Evolutionary conservation across 2,329 filamentous ascomycete genomes (phyloP).

Genomic region (Ophiobolus disseminans): DNA sequence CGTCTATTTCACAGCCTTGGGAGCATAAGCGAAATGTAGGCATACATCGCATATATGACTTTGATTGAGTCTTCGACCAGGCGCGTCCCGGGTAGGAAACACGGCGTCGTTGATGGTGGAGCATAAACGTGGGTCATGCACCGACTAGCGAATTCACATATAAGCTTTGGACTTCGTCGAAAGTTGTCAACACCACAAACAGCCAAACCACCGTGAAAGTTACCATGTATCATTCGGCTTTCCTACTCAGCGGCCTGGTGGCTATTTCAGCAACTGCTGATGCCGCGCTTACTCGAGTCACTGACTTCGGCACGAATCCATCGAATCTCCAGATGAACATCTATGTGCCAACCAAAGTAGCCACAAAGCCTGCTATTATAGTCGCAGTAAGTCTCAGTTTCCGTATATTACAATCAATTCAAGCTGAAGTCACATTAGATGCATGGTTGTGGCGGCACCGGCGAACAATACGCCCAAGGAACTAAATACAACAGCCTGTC

Average conservation of each 20-base stretch:
- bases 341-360: conserved; percentile 53
- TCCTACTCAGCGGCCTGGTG: background rate
- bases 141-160: background rate
- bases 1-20: background rate
- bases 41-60: background rate
- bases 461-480: conserved; percentile 36
- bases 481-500: conserved; percentile 51
- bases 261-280: background rate
- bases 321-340: conserved; percentile 62
- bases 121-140: background rate
- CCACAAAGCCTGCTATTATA: conserved; percentile 58
- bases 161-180: background rate
- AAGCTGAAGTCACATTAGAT: conserved; percentile 18
- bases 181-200: background rate
- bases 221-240: background rate
- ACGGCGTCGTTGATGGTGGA: background rate
- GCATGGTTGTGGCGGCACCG: conserved; percentile 45
- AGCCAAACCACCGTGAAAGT: background rate
- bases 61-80: background rate
- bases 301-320: conserved; percentile 51
- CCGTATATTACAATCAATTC: background rate
- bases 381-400: conserved; percentile 60
- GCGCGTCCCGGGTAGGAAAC: background rate
- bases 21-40: background rate
- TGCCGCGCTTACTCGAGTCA: conserved; percentile 31